phyloP scores from a whole-genome alignment of 192 early-diverging fungal species.

The Oehlia diaphana region DNA sequence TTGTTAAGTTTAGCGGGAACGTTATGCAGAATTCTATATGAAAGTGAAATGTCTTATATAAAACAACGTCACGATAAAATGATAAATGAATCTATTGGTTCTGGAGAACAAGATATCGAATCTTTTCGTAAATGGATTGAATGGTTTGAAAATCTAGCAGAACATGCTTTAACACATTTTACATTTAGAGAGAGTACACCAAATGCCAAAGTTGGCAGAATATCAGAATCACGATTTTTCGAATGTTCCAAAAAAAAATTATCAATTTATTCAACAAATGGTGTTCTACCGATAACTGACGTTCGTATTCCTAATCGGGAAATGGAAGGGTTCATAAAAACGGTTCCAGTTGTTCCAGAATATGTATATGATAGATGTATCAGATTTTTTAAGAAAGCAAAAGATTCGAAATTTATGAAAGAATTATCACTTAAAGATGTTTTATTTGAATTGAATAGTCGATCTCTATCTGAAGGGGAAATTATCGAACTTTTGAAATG shows the following conservation, averaged over 20 bases:
- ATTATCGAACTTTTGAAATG: conserved; percentile 71
- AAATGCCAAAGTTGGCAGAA: conserved; percentile 58
- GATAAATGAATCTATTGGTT: too few relatives aligned
- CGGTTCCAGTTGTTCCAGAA: conserved; percentile 58
- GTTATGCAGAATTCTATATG: conserved; percentile 72
- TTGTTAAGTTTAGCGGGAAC: conserved; percentile 71
- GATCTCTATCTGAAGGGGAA: conserved; percentile 57
- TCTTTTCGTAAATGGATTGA: background rate
- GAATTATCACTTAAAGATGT: conserved; percentile 64
- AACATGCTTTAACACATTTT: conserved; percentile 68
- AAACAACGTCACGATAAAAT: conserved; percentile 46
- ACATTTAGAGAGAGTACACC: conserved; percentile 73
- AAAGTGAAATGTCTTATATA: conserved; percentile 70
- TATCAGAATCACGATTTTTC: conserved; percentile 61
- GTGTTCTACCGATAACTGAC: conserved; percentile 50
- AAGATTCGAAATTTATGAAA: conserved; percentile 37
- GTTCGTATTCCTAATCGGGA: conserved; percentile 63
- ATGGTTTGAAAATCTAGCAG: conserved; percentile 50
- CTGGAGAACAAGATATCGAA: background rate
- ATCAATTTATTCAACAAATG: conserved; percentile 67
- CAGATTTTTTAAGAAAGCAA: conserved; percentile 56
- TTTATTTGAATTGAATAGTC: conserved; percentile 58
- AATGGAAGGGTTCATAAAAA: conserved; percentile 63
- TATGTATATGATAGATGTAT: conserved; percentile 51
- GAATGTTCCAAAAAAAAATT: conserved; percentile 48